phyloP scores from a whole-genome alignment of 208 protist species.

The Leishmania mexicana region DNA sequence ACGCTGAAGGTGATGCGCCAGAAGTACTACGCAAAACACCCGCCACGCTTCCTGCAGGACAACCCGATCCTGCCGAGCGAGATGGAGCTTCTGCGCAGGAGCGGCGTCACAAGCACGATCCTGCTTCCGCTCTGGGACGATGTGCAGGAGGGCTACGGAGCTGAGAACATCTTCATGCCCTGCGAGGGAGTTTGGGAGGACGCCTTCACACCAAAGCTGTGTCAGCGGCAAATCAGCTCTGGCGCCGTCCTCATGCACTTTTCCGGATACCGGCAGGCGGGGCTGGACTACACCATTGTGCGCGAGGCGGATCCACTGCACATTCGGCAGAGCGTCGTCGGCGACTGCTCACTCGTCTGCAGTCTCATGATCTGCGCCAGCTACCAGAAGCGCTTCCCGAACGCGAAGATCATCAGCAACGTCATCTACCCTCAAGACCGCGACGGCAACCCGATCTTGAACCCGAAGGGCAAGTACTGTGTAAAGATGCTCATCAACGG shows the following conservation, averaged over 20 bases:
- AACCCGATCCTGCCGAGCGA: slow-evolving; percentile 77
- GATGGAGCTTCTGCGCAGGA: slow-evolving; percentile 76
- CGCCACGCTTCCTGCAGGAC: slow-evolving; percentile 83
- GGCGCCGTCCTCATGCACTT: slow-evolving; percentile 50
- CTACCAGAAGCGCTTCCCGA: slow-evolving; percentile 84
- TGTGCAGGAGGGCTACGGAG: slow-evolving; percentile 75
- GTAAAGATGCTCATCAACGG: slow-evolving; percentile 94
- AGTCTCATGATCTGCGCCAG: slow-evolving; percentile 74
- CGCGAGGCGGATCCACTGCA: slow-evolving; percentile 74
- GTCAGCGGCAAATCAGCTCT: slow-evolving; percentile 21
- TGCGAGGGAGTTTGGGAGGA: slow-evolving; percentile 65
- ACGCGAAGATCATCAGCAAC: slow-evolving; percentile 82
- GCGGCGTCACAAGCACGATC: slow-evolving; percentile 70
- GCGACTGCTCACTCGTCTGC: slow-evolving; percentile 89
- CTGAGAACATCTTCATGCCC: slow-evolving; percentile 87
- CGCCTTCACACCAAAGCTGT: slow-evolving; percentile 47
- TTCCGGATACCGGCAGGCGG: slow-evolving; percentile 22
- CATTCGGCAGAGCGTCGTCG: slow-evolving; percentile 86
- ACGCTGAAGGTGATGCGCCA: slow-evolving; percentile 64
- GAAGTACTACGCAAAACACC: slow-evolving; percentile 52
- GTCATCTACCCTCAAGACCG: slow-evolving; percentile 90
- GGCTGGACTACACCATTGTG: slow-evolving; percentile 48
- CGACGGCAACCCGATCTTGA: slow-evolving; percentile 74
- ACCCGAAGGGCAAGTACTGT: slow-evolving; percentile 88
- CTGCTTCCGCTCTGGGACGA: slow-evolving; percentile 90